phyloP scores from a whole-genome alignment of 1,284 basidiomycete species.

The Tilletia caries region DNA sequence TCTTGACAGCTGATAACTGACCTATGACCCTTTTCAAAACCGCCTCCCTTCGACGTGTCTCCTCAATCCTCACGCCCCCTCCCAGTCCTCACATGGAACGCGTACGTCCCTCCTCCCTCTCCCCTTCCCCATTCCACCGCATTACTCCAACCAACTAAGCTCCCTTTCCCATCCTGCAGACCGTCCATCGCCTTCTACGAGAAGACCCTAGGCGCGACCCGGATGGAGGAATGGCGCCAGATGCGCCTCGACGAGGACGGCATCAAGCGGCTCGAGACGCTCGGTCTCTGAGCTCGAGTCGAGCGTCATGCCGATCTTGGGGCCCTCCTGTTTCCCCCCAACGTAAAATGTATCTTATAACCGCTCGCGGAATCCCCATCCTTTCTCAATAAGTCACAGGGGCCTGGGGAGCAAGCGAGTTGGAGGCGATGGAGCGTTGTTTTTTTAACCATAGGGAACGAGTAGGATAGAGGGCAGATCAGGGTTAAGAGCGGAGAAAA shows the following conservation, averaged over 20 bases:
- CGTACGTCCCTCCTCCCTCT: conserved; percentile 25
- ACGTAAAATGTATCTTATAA: too few species aligned
- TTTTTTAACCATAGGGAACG: too few species aligned
- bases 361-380: too few species aligned
- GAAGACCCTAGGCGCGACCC: conserved; percentile 21
- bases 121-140: background rate
- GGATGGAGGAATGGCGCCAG: conserved; percentile 45
- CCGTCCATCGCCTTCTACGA: conserved; percentile 60
- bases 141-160: background rate
- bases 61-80: too few species aligned
- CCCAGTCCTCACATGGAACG: conserved; percentile 39
- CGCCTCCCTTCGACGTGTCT: too few species aligned
- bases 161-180: conserved; percentile 19
- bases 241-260: conserved; percentile 46
- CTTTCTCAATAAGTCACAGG: too few species aligned
- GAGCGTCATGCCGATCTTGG: too few species aligned
- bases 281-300: background rate
- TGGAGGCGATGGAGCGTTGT: too few species aligned
- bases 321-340: too few species aligned
- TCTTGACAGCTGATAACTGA: background rate
- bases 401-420: too few species aligned
- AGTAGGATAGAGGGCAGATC: too few species aligned
- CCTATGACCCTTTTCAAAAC: background rate
- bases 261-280: conserved; percentile 25
- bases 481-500: too few species aligned